phyloP scores from a whole-genome alignment of 495 filamentous ascomycete genomes.

The Aspergillus homomorphus region DNA sequence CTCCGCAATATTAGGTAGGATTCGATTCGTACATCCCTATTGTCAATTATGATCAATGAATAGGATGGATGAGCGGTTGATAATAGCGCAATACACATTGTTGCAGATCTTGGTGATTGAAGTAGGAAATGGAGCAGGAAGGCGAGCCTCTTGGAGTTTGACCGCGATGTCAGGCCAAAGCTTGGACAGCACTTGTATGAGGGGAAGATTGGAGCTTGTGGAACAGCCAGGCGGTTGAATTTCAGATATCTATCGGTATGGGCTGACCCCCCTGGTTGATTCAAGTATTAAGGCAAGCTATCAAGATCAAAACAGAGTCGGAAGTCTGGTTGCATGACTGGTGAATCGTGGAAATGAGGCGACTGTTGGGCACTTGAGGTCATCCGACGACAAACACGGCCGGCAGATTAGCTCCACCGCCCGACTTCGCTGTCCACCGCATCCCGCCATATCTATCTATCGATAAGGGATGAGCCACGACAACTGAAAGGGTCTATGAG shows the following conservation, averaged over 20 bases:
- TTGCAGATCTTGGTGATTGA: neutral
- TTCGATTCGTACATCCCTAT: slow-evolving; percentile 69
- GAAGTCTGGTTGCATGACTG: neutral
- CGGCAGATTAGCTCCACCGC: slow-evolving; percentile 7
- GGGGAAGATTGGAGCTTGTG: neutral
- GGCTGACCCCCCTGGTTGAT: neutral
- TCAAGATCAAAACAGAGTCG: neutral
- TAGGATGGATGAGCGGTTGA: slow-evolving; percentile 90
- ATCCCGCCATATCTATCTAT: neutral
- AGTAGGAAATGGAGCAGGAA: neutral
- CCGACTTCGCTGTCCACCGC: neutral
- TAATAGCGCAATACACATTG: slow-evolving; percentile 90
- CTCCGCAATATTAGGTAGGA: neutral
- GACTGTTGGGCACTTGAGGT: slow-evolving; percentile 7
- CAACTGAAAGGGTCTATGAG: no score
- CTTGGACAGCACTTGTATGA: neutral
- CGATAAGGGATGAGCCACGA: neutral
- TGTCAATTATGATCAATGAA: slow-evolving; percentile 84
- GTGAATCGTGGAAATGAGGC: neutral
- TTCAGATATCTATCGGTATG: neutral
- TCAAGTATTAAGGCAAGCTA: neutral
- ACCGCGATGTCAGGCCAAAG: neutral
- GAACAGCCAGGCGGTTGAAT: neutral
- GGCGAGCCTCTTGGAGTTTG: neutral
- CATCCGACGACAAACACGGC: slow-evolving; percentile 9